Evolutionary conservation across 371 early-diverging fungal species (phyloP).

Genomic region (Mortierella sp.): DNA sequence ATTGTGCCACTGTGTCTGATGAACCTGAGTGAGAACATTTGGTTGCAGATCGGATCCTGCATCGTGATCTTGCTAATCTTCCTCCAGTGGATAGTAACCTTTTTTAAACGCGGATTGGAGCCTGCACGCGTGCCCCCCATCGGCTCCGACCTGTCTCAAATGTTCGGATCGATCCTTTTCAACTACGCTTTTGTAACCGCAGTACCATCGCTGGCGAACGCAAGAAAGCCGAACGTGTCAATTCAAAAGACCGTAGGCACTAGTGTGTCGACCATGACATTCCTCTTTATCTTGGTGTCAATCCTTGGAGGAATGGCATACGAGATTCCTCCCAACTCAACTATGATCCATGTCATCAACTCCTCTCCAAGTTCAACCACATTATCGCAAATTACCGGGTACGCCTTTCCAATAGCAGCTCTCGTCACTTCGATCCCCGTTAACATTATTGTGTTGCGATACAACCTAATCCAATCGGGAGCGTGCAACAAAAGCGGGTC

Average conservation of each 20-base stretch:
- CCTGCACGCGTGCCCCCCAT: conserved; percentile 54
- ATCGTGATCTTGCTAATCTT: conserved; percentile 57
- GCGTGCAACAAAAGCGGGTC: conserved; percentile 62
- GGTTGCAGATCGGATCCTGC: conserved; percentile 61
- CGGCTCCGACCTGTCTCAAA: conserved; percentile 57
- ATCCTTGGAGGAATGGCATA: conserved; percentile 67
- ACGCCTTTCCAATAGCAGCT: conserved; percentile 75
- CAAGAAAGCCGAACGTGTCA: conserved; percentile 58
- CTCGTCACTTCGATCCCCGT: conserved; percentile 82
- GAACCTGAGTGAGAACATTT: conserved; percentile 65
- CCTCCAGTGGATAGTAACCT: conserved; percentile 65
- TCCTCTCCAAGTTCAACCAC: conserved; percentile 63
- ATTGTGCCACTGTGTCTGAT: conserved; percentile 65
- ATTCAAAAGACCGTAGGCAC: conserved; percentile 61
- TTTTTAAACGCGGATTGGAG: conserved; percentile 60
- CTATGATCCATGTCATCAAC: conserved; percentile 59
- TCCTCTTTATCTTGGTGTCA: conserved; percentile 58
- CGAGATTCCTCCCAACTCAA: conserved; percentile 55
- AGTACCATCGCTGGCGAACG: conserved; percentile 71
- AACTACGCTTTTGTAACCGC: conserved; percentile 71
- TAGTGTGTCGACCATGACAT: conserved; percentile 58
- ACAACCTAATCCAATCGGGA: conserved; percentile 70
- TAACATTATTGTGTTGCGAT: conserved; percentile 75
- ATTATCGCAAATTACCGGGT: conserved; percentile 66
- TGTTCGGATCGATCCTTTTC: conserved; percentile 69